Evolutionary conservation across 2,329 filamentous ascomycete genomes (phyloP).

Genomic region (Alternaria sp.): DNA sequence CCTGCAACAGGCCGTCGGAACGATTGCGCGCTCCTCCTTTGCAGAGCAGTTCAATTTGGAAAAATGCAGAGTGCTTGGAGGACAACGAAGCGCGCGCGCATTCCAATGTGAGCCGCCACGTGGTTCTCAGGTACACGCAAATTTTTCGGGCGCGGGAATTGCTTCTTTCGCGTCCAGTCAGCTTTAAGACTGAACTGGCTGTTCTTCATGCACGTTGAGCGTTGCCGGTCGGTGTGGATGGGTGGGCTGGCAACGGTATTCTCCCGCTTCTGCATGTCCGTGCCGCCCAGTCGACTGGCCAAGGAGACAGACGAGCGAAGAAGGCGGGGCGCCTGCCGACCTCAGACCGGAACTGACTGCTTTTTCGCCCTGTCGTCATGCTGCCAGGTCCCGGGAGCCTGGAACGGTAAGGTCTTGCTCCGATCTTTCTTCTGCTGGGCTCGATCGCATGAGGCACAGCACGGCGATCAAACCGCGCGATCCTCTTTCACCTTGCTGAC

Average conservation of each 20-base stretch:
- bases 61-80: slow-evolving; percentile 15
- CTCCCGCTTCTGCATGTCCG: slow-evolving; percentile 40
- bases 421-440: slow-evolving; percentile 24
- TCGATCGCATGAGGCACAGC: slow-evolving; percentile 24
- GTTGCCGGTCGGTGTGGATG: slow-evolving; percentile 25
- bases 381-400: slow-evolving; percentile 43
- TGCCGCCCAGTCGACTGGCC: slow-evolving; percentile 29
- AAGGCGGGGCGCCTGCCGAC: slow-evolving; percentile 30
- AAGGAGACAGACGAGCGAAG: slow-evolving; percentile 15
- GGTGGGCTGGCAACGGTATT: slow-evolving; percentile 31
- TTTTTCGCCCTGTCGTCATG: slow-evolving; percentile 43
- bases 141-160: slow-evolving; percentile 7
- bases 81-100: neutral
- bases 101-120: slow-evolving; percentile 7
- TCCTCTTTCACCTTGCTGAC: neutral
- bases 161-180: neutral
- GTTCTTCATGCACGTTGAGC: slow-evolving; percentile 36
- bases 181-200: slow-evolving; percentile 33
- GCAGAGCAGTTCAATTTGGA: slow-evolving; percentile 10
- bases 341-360: slow-evolving; percentile 27
- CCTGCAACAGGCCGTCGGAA: slow-evolving; percentile 10
- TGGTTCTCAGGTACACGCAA: slow-evolving; percentile 4
- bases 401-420: slow-evolving; percentile 30
- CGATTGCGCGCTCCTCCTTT: slow-evolving; percentile 11
- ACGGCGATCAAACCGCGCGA: slow-evolving; percentile 18